A percentile compares a stretch with the other conserved stretches of the same genome.
These are phyloP conservation scores for Epichloe gansuensis DNA, from an alignment of 2,329 filamentous ascomycete species.

Conservation along the genomic window DNA sequence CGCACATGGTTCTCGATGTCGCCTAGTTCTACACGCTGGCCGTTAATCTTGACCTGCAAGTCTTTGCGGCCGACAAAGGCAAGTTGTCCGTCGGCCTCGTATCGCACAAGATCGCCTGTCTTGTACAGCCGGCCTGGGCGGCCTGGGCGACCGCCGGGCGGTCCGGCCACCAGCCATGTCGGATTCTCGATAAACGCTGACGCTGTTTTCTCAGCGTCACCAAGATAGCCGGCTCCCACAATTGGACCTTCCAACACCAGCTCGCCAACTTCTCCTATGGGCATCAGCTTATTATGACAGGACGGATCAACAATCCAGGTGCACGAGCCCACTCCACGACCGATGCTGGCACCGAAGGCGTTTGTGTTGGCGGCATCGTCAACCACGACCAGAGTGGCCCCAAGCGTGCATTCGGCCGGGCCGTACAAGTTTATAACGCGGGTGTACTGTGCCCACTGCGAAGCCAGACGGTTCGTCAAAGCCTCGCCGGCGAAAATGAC, in stretches of 20 bases:
- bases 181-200: constrained; percentile 15
- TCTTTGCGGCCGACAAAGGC: constrained; percentile 38
- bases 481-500: constrained; percentile 11
- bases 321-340: constrained; percentile 2
- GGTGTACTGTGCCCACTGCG: constrained; percentile 5
- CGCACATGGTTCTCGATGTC: constrained; percentile 16
- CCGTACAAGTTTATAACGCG: constrained; percentile 13
- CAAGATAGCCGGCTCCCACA: constrained; percentile 37
- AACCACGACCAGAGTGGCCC: background rate
- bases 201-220: constrained; percentile 21
- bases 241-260: constrained; percentile 31
- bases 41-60: constrained; percentile 46
- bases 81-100: constrained; percentile 6
- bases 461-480: constrained; percentile 1
- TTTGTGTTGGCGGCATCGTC: background rate
- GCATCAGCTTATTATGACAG: constrained; percentile 8
- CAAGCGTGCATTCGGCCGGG: constrained; percentile 11
- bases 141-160: background rate
- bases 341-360: background rate
- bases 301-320: constrained; percentile 15
- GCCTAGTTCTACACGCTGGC: constrained; percentile 41
- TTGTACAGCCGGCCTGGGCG: constrained; percentile 9
- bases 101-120: constrained; percentile 13
- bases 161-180: constrained; percentile 8
- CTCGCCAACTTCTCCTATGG: constrained; percentile 19